A percentile compares a stretch with the other conserved stretches of the same genome.
These are phyloP conservation scores for Coniochaeta ligniaria DNA, from an alignment of 2,329 filamentous ascomycete species.

Conservation along the genomic window DNA sequence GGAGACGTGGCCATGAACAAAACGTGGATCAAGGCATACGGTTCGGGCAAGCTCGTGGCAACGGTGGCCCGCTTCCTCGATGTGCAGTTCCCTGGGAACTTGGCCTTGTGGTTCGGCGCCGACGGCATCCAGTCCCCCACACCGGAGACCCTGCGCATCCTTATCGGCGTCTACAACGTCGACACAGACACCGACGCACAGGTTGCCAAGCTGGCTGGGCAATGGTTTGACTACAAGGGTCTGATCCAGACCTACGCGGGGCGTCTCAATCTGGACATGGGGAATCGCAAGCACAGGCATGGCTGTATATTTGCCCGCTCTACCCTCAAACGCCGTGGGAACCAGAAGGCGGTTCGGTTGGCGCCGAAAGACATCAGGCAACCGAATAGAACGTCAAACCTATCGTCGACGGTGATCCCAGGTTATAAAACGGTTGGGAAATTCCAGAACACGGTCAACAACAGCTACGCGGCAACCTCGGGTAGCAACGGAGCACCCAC, in stretches of 20 bases:
- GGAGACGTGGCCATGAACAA: neutral
- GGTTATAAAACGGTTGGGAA: too few species aligned
- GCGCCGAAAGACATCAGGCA: neutral
- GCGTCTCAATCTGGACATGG: neutral
- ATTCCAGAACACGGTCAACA: too few species aligned
- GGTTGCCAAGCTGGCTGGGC: too few species aligned
- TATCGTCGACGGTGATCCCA: too few species aligned
- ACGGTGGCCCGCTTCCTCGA: neutral
- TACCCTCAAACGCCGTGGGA: neutral
- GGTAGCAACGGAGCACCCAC: too few species aligned
- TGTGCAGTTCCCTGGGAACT: neutral
- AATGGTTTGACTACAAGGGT: neutral
- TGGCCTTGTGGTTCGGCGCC: neutral
- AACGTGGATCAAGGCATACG: neutral
- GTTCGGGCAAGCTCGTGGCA: neutral
- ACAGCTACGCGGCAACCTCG: too few species aligned
- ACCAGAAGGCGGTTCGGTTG: neutral
- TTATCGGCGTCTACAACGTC: too few species aligned
- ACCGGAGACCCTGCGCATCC: conserved; percentile 7
- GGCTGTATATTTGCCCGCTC: neutral
- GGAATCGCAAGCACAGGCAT: neutral
- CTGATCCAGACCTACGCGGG: neutral
- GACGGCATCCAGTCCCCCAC: neutral
- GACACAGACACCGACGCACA: too few species aligned
- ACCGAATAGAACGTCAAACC: too few species aligned